Conservation (phyloP, 2,329 filamentous ascomycete species). For the Capronia americana region DNA sequence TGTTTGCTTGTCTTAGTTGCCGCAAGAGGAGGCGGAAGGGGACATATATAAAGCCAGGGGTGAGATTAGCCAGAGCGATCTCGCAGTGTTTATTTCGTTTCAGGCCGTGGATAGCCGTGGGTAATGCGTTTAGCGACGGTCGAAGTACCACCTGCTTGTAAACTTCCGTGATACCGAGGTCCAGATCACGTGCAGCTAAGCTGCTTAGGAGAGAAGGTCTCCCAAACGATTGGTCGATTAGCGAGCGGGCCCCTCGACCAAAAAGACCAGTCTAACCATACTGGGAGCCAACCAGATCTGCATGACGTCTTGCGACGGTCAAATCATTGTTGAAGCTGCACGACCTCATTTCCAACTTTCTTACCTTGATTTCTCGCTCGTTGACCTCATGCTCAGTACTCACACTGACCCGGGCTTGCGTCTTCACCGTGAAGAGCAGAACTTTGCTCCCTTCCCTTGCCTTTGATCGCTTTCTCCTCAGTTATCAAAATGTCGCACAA, state of each 20-base stretch:
- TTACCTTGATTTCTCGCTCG: not conserved
- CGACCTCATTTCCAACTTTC: conserved; percentile 17
- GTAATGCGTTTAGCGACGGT: not conserved
- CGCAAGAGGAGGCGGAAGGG: not conserved
- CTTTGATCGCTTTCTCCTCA: not conserved
- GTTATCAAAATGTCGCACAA: conserved; percentile 33
- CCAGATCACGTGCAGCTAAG: not conserved
- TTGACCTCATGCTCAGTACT: not conserved
- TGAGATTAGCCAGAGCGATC: not conserved
- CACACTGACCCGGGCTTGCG: not conserved
- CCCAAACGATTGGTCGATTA: not conserved
- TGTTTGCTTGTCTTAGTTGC: not conserved
- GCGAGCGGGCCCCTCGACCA: not conserved
- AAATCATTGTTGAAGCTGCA: conserved; percentile 4
- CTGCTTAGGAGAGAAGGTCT: not conserved
- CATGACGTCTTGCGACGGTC: conserved; percentile 17
- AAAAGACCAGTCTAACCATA: not conserved
- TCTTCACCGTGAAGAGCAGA: not conserved
- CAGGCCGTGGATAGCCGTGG: not conserved
- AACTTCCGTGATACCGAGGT: not conserved
- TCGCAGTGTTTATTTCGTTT: not conserved
- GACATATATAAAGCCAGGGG: not conserved
- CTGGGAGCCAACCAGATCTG: not conserved
- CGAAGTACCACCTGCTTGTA: not conserved
- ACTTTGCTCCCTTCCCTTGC: not conserved